Percentiles rank a stretch among this genome's conserved stretches.
Conservation (phyloP, 208 protist species). For the Wallacemonas collosoma region DNA sequence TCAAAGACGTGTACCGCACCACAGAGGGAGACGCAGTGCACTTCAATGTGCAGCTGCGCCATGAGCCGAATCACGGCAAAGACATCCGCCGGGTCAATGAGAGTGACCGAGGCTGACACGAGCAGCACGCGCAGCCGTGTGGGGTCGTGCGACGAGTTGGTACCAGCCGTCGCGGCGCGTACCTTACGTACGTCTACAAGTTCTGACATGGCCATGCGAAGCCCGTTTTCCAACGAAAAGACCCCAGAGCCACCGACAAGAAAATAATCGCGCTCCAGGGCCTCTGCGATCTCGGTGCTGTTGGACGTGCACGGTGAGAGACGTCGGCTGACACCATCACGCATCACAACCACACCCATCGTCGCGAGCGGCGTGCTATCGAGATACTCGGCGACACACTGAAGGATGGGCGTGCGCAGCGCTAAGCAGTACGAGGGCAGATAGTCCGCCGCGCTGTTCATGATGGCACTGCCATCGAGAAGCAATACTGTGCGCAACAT, state of each 20-base stretch:
- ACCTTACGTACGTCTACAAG: conserved; percentile 69
- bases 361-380: conserved; percentile 72
- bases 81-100: conserved; percentile 82
- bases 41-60: conserved; percentile 40
- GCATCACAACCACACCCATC: conserved; percentile 80
- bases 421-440: conserved; percentile 83
- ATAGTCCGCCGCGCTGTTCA: conserved; percentile 84
- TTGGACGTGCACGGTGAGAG: conserved; percentile 71
- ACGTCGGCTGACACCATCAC: conserved; percentile 66
- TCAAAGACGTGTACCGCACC: conserved; percentile 85
- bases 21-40: conserved; percentile 72
- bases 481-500: conserved; percentile 85
- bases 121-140: conserved; percentile 62
- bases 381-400: conserved; percentile 62
- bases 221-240: conserved; percentile 79
- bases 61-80: conserved; percentile 61
- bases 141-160: conserved; percentile 13
- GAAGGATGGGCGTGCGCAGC: conserved; percentile 58
- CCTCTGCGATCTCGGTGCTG: conserved; percentile 56
- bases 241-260: conserved; percentile 74
- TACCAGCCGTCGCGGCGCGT: neutral
- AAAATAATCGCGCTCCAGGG: conserved; percentile 78
- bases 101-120: conserved; percentile 72
- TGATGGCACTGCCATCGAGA: conserved; percentile 82
- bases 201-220: conserved; percentile 77